Evolutionary conservation across 2,329 filamentous ascomycete genomes (phyloP).

Genomic region (Hymenoscyphus fraxineus): DNA sequence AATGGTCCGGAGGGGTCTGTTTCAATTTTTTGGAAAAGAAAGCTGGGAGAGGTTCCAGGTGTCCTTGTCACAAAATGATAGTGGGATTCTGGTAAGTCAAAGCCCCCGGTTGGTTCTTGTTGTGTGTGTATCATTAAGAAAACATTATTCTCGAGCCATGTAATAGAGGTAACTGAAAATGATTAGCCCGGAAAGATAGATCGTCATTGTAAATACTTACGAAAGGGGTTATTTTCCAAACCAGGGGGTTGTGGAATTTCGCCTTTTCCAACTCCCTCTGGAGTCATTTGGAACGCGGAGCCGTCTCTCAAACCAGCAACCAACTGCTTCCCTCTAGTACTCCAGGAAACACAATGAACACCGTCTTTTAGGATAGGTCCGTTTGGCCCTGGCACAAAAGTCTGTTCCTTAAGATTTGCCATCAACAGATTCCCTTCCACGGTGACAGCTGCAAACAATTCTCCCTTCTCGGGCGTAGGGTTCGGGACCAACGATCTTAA

Average conservation of each 20-base stretch:
- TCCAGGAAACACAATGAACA: conserved; percentile 87
- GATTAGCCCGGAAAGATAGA: conserved; percentile 10
- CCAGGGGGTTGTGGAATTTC: conserved; percentile 74
- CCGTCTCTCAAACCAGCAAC: conserved; percentile 82
- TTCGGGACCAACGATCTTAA: conserved; percentile 77
- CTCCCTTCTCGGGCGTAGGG: conserved; percentile 67
- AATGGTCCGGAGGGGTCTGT: conserved; percentile 71
- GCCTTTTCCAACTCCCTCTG: conserved; percentile 71
- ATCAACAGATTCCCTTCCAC: conserved; percentile 77
- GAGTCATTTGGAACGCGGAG: conserved; percentile 76
- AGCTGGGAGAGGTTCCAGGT: conserved; percentile 46
- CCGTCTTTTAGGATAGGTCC: conserved; percentile 66
- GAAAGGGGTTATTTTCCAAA: conserved; percentile 59
- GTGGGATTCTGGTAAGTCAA: conserved; percentile 54
- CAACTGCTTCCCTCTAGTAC: conserved; percentile 86
- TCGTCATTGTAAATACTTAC: conserved; percentile 44
- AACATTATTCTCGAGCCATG: conserved; percentile 84
- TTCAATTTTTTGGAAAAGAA: conserved; percentile 69
- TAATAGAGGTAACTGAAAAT: conserved; percentile 67
- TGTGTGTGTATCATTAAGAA: conserved; percentile 78
- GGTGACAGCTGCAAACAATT: conserved; percentile 78
- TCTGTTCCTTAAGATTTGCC: conserved; percentile 69
- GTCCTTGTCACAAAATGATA: conserved; percentile 77
- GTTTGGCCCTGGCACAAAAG: conserved; percentile 53
- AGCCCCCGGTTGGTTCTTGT: conserved; percentile 50